phyloP scores from a whole-genome alignment of 208 protist genomes.

The Leishmania gerbilli region DNA sequence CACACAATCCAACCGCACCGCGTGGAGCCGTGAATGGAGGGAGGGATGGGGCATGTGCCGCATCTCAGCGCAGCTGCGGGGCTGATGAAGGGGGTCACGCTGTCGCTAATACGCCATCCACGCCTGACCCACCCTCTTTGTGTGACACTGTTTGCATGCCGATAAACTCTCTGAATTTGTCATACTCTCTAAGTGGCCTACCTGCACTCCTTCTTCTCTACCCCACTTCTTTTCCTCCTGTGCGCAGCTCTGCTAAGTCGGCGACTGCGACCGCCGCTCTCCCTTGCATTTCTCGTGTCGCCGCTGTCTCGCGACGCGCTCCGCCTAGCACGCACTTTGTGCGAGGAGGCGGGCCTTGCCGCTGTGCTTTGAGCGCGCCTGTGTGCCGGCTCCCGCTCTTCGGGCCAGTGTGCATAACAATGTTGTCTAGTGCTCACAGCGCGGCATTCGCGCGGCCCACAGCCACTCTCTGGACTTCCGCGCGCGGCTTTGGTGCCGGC shows the following conservation, averaged over 20 bases:
- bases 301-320: background rate
- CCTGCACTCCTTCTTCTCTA: background rate
- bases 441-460: background rate
- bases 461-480: background rate
- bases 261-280: background rate
- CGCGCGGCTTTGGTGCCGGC: constrained; percentile 21
- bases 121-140: background rate
- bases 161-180: background rate
- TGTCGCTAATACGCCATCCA: background rate
- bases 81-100: too few species aligned
- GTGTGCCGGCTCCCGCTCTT: background rate
- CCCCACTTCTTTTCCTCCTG: background rate
- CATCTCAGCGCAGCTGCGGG: background rate
- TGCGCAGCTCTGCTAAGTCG: background rate
- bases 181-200: background rate
- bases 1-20: background rate
- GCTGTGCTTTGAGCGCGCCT: background rate
- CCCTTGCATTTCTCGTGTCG: background rate
- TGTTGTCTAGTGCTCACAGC: background rate
- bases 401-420: background rate
- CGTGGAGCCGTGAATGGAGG: background rate
- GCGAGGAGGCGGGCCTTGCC: background rate
- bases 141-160: background rate
- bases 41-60: background rate
- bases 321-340: background rate